Conservation (phyloP, 495 filamentous ascomycete species). For the Clavariopsis aquatica region DNA sequence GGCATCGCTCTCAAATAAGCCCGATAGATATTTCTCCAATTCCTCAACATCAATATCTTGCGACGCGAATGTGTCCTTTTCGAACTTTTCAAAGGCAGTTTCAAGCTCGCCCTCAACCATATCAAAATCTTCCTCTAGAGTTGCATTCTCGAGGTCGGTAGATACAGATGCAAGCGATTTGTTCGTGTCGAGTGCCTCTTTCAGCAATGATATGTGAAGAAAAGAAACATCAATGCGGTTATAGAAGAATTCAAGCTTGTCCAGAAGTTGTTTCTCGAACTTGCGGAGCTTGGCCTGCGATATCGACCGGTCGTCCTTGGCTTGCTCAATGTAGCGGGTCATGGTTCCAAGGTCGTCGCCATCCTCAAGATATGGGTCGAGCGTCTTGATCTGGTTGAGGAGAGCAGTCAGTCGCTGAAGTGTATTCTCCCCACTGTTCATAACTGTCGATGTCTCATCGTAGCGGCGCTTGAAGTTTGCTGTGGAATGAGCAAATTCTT, state of each 20-base stretch:
- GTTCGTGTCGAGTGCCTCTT: conserved; percentile 9
- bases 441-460: not conserved
- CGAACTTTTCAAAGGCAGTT: conserved; percentile 24
- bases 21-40: conserved; percentile 22
- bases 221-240: conserved; percentile 18
- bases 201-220: conserved; percentile 21
- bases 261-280: conserved; percentile 21
- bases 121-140: conserved; percentile 32
- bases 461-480: conserved; percentile 11
- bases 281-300: conserved; percentile 9
- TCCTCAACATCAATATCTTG: conserved; percentile 15
- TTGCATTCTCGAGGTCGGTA: conserved; percentile 16
- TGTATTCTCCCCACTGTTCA: conserved; percentile 6
- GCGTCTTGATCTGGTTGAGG: conserved; percentile 22
- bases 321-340: conserved; percentile 27
- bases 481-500: conserved; percentile 21
- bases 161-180: not conserved
- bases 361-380: conserved; percentile 28
- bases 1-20: conserved; percentile 9
- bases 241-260: conserved; percentile 5
- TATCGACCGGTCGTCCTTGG: conserved; percentile 28
- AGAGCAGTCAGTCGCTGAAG: conserved; percentile 16
- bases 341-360: conserved; percentile 25
- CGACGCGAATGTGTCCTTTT: conserved; percentile 15
- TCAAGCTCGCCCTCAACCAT: conserved; percentile 30